Percentiles rank a stretch among this genome's conserved stretches.
These are phyloP conservation scores for Batkoa obscura DNA, from an alignment of 371 early-diverging fungal species.

Conservation along the genomic window DNA sequence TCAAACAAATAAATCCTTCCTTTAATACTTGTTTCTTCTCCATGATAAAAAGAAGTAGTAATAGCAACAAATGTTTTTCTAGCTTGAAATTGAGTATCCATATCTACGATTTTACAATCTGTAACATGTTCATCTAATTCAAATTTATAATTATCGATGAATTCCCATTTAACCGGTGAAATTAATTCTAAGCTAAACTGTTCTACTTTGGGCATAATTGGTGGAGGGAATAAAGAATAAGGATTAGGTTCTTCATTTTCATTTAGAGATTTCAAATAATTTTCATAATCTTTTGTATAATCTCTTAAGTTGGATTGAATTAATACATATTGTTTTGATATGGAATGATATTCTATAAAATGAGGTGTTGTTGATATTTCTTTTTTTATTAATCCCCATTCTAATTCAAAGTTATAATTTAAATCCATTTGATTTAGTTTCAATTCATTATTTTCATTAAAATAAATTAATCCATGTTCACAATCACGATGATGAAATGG, in stretches of 20 bases:
- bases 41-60: constrained; percentile 74
- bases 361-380: constrained; percentile 53
- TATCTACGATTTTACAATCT: constrained; percentile 49
- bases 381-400: constrained; percentile 71
- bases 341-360: constrained; percentile 58
- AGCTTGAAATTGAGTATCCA: constrained; percentile 73
- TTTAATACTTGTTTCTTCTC: constrained; percentile 83
- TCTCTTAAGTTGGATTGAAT: constrained; percentile 33
- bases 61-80: constrained; percentile 72
- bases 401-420: constrained; percentile 24
- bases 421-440: constrained; percentile 2
- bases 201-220: not conserved
- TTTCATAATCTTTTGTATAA: no score
- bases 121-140: constrained; percentile 76
- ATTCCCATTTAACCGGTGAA: constrained; percentile 90
- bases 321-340: constrained; percentile 58
- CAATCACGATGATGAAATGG: constrained; percentile 71
- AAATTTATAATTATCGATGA: constrained; percentile 61
- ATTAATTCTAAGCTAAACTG: constrained; percentile 58
- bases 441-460: constrained; percentile 17
- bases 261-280: no score
- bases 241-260: no score
- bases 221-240: not conserved
- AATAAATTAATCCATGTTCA: constrained; percentile 56
- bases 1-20: constrained; percentile 90